Base-by-base conservation (phyloP, 1,284 basidiomycete genomes). In the Rhizopogon parksii region DNA sequence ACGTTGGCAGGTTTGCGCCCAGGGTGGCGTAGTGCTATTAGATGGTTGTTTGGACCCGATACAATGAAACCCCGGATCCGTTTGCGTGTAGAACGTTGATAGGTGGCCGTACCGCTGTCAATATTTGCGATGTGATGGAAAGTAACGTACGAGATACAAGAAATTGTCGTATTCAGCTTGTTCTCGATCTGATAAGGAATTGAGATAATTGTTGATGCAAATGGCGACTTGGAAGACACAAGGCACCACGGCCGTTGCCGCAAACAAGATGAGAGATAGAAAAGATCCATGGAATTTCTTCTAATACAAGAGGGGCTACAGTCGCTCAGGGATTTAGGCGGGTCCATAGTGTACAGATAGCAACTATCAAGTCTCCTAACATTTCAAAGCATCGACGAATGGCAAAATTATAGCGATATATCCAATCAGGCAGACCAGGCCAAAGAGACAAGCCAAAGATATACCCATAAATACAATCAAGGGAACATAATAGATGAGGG, bases 401-500 rank as follows among this genome's bases (percentile, higher is more conserved):
- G 49, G 21, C 46, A 43, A 51, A 40, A 52, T 52, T 53, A 65
- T 53, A 53, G 60, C 51, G 30, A 57, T 50, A 56, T 55, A 59
- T 57, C 48, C 65, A 57, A 43, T 53, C 62, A 49, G 40, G 60
- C 64, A 64, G 63, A 52, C 66, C 64, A 7, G 35, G 65, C 59
- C 63, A 50, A 48, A 58, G 42, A 55, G 39, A 39, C 30, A 27
- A 49, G 36, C 48, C 15, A n/a, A 48, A 46, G 62, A 40, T 52
- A 42, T 51, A 47, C 54, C 39, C 36, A 49, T 55, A 49, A 51
- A 69, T 74, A 89, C 7, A 19, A 43, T 45, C 42, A 45, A 38
- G 90, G 88, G 77, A 92, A 94, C 74, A 83, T 79, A 46, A 85
- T 77, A 60, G 75, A 82, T n/a, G 91, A 94, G 3, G 95, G 94